Evolutionary conservation across 306 rosid species (phyloP), one percentile per base, ranked within the genome.

Genomic region (Astragalus glycyphyllos): DNA sequence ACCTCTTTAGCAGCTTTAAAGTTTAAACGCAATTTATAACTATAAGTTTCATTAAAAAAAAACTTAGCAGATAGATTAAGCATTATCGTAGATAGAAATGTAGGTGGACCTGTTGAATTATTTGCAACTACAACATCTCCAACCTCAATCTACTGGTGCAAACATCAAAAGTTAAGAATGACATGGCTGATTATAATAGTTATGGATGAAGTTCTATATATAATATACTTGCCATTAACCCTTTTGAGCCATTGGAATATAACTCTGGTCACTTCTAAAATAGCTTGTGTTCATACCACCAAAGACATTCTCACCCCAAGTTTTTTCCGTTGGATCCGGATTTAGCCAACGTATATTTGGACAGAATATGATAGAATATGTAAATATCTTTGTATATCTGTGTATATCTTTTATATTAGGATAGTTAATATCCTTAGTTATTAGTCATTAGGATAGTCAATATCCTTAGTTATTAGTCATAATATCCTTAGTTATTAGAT

Each of bases 201-300:
- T 5, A 68, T 6, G 31, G 64, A 59, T 15, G 49, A 68, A 83
- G 34, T 64, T 47, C 60, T 41, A 29, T 46, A 41, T 41, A 68
- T 35, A 59, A 11, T 10, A 34, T 47, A 90, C 96, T 93, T 85
- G 91, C 93, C 96, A 90, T 81, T 85, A 86, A 54, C 89, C 93
- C 69, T 80, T 63, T 40, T 69, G 72, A 58, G 88, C 76, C 40
- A 90, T 51, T 0, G 93, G 93, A 49, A 79, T 79, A 12, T 85
- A 87, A 26, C 83, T 90, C 62, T 87, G 96, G 11, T 87, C 88
- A 47, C 93, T 93, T 53, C 64, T 80, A 75, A 87, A 90, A 69
- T 75, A 91, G 59, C 77, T 84, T 69, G 72, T 77, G 58, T 87
- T 89, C 78, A 84, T 59, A 58, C 96, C 96, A 60, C 96, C 96